Base-by-base conservation (phyloP, 306 rosid genomes). In the Arachis hypogaea region DNA sequence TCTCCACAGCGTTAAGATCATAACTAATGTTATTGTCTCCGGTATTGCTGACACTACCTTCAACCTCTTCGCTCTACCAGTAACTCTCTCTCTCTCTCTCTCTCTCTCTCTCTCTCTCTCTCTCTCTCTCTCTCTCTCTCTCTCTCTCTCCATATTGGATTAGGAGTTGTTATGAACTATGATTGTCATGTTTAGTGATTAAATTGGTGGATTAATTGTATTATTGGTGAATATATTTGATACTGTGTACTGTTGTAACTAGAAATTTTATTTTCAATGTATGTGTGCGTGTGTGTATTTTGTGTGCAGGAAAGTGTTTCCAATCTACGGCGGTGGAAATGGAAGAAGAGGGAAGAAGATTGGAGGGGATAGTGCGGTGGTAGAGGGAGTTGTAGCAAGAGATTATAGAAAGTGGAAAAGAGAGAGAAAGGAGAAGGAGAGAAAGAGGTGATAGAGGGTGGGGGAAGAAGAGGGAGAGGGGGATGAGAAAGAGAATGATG, bases 11-110 rank as follows among this genome's bases (percentile, higher is more conserved):
- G 76, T 94, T 73, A 89, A 89, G 82, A 82, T 94, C 72, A 9
- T 94, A 9, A 96, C 96, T 1, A 97, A 94, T 59, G 77, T 92
- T 58, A 73, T 84, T 61, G 78, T 89, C 60, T 84, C 94, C 0
- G 95, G 85, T 46, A 81, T 88, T n/a, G 79, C 83, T 2, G 57
- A 63, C 30, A 42, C 70, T 14, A 63, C 73, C 78, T 94, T 91
- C 64, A 96, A 94, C 86, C 96, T 94, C 78, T 59, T 94, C 68
- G 82, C 93, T 69, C 80, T 94, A 28, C 97, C 98, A 12, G 98
- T 91, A 84, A 9, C 14, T 14, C 14, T 14, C 14, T 14, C 14
- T 14, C 14, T 14, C 14, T 14, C 14, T 14, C 14, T 14, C 14
- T 14, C 14, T 14, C 14, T 14, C 14, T 14, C 14, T 14, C 14